phyloP scores from a whole-genome alignment of 2,329 filamentous ascomycete genomes.

The Remersonia thermophila region DNA sequence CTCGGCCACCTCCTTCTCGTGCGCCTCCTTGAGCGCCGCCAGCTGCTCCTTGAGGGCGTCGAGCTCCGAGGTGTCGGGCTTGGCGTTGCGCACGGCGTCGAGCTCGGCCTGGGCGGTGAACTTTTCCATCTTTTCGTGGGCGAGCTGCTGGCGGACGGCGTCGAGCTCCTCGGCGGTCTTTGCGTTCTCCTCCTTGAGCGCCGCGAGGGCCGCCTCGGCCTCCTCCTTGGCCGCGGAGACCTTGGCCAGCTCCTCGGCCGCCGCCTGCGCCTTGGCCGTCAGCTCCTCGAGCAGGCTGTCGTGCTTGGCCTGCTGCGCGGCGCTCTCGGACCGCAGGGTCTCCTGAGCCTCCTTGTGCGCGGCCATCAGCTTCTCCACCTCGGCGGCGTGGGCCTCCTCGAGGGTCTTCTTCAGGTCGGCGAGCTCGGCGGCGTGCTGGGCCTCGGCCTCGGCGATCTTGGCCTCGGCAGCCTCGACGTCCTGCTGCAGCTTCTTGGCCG shows the following conservation, averaged over 20 bases:
- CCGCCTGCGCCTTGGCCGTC: slow-evolving; percentile 25
- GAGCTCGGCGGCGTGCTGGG: slow-evolving; percentile 24
- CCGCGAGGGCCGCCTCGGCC: slow-evolving; percentile 25
- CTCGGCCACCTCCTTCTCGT: slow-evolving; percentile 28
- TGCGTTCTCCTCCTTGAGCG: slow-evolving; percentile 29
- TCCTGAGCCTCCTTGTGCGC: slow-evolving; percentile 34
- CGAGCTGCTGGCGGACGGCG: slow-evolving; percentile 39
- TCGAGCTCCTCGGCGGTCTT: slow-evolving; percentile 36
- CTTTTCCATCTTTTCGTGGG: slow-evolving; percentile 48
- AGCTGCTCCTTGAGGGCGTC: slow-evolving; percentile 42
- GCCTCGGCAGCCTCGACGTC: slow-evolving; percentile 18
- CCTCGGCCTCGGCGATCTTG: slow-evolving; percentile 24
- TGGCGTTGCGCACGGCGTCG: slow-evolving; percentile 44
- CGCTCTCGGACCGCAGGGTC: slow-evolving; percentile 31
- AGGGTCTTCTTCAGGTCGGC: slow-evolving; percentile 30
- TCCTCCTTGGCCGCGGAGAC: slow-evolving; percentile 26
- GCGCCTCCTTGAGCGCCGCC: slow-evolving; percentile 32
- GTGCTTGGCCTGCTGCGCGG: slow-evolving; percentile 26
- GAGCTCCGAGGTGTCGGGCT: slow-evolving; percentile 41
- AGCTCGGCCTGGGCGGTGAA: slow-evolving; percentile 48
- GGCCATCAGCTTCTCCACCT: slow-evolving; percentile 34
- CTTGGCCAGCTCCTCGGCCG: slow-evolving; percentile 25
- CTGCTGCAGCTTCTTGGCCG: slow-evolving; percentile 18
- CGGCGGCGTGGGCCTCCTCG: slow-evolving; percentile 29
- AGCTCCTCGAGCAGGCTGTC: slow-evolving; percentile 32